Evolutionary conservation across 176 grass and related monocot species (phyloP).

Genomic region (Juncus effusus): DNA sequence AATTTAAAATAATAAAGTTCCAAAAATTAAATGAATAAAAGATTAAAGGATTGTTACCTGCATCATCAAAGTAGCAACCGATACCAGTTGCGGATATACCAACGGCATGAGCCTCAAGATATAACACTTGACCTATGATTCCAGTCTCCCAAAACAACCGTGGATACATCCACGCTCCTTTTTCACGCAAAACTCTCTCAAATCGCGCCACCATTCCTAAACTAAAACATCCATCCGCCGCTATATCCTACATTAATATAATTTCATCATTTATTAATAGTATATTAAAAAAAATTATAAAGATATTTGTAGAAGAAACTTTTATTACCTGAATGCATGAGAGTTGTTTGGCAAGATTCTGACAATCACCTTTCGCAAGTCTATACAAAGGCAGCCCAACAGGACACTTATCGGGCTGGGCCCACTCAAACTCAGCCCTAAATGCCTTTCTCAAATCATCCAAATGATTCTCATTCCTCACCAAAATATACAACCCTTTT

Average conservation of each 20-base stretch:
- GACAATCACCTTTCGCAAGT: slow-evolving; percentile 62
- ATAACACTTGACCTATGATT: slow-evolving; percentile 86
- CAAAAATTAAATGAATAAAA: neutral
- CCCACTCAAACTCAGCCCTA: slow-evolving; percentile 76
- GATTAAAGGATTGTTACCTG: slow-evolving; percentile 27
- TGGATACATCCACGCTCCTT: slow-evolving; percentile 93
- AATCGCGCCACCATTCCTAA: slow-evolving; percentile 91
- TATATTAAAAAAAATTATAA: neutral
- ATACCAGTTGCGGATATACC: slow-evolving; percentile 95
- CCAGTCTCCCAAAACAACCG: slow-evolving; percentile 93
- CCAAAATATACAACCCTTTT: slow-evolving; percentile 74
- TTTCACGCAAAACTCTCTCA: slow-evolving; percentile 57
- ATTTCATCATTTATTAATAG: neutral
- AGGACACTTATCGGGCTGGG: slow-evolving; percentile 58
- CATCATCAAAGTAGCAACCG: slow-evolving; percentile 96
- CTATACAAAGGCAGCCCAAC: slow-evolving; percentile 65
- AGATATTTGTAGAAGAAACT: neutral
- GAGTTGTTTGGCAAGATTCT: slow-evolving; percentile 66
- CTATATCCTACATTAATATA: slow-evolving; percentile 67
- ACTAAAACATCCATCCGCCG: slow-evolving; percentile 92
- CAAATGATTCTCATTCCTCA: slow-evolving; percentile 82
- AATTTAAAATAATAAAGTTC: neutral
- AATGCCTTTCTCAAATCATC: slow-evolving; percentile 47
- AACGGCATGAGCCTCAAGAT: slow-evolving; percentile 94
- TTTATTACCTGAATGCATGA: slow-evolving; percentile 88